phyloP scores from a whole-genome alignment of 208 protist genomes.

The Porcisia deanei region DNA sequence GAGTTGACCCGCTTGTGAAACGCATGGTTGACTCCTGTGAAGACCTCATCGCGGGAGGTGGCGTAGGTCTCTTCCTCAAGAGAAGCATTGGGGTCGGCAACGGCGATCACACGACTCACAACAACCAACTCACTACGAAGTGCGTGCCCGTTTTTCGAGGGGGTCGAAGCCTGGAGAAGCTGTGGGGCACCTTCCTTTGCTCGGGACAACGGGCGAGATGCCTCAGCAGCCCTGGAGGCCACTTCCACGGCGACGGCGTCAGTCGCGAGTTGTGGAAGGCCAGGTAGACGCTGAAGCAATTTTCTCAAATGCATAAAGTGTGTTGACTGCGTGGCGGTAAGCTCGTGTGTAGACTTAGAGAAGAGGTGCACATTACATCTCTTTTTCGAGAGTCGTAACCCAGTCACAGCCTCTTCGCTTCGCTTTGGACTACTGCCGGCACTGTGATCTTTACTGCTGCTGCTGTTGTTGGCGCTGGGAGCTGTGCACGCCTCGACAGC shows the following conservation, averaged over 20 bases:
- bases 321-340: constrained; percentile 11
- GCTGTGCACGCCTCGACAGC: not conserved
- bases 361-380: constrained; percentile 1
- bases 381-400: not conserved
- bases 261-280: not conserved
- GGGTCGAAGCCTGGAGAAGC: not conserved
- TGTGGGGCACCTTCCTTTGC: not conserved
- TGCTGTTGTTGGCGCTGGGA: not conserved
- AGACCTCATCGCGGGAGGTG: constrained; percentile 9
- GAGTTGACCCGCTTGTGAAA: constrained; percentile 66
- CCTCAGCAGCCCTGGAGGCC: not conserved
- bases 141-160: not conserved
- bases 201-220: not conserved
- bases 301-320: constrained; percentile 26
- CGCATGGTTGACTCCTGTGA: constrained; percentile 79
- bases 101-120: constrained; percentile 22
- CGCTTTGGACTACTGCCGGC: not conserved
- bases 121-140: constrained; percentile 13
- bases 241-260: not conserved
- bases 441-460: not conserved
- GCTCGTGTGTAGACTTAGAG: constrained; percentile 1
- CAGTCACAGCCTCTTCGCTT: not conserved
- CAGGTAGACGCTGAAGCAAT: constrained; percentile 15
- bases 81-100: not conserved
- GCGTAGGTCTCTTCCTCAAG: not conserved